Evolutionary conservation across 768 basidiomycete genomes (phyloP).

Genomic region (Leccinum uliginosum): DNA sequence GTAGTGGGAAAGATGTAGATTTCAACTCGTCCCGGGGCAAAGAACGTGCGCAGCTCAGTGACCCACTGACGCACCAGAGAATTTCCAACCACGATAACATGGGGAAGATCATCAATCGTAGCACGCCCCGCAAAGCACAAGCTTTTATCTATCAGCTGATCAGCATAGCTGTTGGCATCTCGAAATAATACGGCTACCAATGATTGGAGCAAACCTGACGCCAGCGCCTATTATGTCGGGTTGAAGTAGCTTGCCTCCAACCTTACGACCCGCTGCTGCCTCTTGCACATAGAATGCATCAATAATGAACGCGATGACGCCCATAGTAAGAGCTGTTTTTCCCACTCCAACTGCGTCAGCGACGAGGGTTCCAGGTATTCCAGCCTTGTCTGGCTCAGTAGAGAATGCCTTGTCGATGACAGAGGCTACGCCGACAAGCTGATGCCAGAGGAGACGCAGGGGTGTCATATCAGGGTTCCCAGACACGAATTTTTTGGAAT

Average conservation of each 20-base stretch:
- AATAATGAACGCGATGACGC: slow-evolving; percentile 1
- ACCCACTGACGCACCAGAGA: slow-evolving; percentile 2
- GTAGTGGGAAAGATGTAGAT: slow-evolving; percentile 5
- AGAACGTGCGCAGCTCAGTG: slow-evolving; percentile 1
- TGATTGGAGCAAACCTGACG: neutral
- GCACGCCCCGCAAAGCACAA: neutral
- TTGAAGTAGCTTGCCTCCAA: neutral
- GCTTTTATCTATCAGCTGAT: neutral
- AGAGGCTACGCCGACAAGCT: slow-evolving; percentile 4
- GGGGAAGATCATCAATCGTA: neutral
- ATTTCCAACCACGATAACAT: slow-evolving; percentile 4
- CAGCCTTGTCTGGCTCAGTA: neutral
- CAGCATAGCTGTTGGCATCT: neutral
- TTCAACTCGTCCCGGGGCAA: slow-evolving; percentile 1
- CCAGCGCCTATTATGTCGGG: neutral
- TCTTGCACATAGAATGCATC: slow-evolving; percentile 5
- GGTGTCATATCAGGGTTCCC: slow-evolving; percentile 3
- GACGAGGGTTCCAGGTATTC: neutral
- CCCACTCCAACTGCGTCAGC: slow-evolving; percentile 7
- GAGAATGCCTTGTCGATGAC: neutral
- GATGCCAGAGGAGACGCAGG: slow-evolving; percentile 6
- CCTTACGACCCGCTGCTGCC: neutral
- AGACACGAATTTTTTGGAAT: neutral
- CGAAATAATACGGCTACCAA: neutral
- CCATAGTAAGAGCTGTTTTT: slow-evolving; percentile 7